Evolutionary conservation across 2,329 filamentous ascomycete species (phyloP).

Genomic region (Meredithiella fracta): DNA sequence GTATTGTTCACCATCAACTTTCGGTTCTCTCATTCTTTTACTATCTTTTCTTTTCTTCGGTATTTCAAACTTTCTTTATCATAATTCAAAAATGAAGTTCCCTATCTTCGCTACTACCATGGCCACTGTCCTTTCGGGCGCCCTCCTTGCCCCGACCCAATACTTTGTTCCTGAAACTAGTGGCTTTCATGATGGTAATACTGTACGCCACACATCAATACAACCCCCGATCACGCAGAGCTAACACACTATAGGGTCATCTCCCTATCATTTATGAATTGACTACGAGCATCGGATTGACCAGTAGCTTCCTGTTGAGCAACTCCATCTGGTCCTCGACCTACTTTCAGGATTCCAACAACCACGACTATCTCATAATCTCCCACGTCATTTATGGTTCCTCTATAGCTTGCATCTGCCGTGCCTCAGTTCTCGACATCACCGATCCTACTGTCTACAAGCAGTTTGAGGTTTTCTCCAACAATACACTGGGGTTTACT

Average conservation of each 20-base stretch:
- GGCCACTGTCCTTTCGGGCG: no score
- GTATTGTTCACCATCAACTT: no score
- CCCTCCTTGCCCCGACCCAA: no score
- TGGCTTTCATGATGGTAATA: not conserved
- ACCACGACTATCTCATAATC: not conserved
- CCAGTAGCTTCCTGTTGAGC: not conserved
- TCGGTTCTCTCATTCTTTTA: no score
- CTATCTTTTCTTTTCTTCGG: no score
- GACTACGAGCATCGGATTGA: not conserved
- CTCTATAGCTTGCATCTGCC: not conserved
- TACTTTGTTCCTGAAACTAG: no score
- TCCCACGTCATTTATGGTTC: not conserved
- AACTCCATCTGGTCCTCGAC: not conserved
- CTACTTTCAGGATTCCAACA: not conserved
- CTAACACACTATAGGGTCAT: not conserved
- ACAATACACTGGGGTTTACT: not conserved
- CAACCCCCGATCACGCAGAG: not conserved
- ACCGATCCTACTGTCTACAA: not conserved
- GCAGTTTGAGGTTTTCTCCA: not conserved
- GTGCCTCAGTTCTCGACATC: not conserved
- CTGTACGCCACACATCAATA: not conserved
- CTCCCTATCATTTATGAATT: not conserved
- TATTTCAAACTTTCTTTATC: no score
- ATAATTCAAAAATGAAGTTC: no score
- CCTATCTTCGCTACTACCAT: no score